Evolutionary conservation across 768 basidiomycete species (phyloP), one percentile per base, ranked within the genome.

Genomic region (Kwoniella botswanensis): DNA sequence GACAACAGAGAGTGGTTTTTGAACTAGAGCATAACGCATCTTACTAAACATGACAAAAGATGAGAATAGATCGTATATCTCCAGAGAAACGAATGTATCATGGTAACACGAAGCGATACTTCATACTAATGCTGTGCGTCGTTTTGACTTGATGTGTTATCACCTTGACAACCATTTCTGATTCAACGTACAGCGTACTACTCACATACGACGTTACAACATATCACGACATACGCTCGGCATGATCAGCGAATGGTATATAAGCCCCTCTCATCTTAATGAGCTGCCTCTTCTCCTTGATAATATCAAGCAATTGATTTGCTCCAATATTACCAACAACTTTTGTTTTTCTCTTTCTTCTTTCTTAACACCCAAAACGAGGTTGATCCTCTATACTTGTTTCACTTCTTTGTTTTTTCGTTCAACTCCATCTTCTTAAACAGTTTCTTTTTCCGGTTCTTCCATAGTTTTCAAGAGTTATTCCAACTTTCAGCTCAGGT

Each of bases 271-370:
- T 18, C 5, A 55, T 12, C 11, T 29, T 22, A 35, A 58, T 29
- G 9, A 5, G 12, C 17, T n/a, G 6, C 50, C 41, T 54, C 24
- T 54, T 54, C 63, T 21, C 52, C 52, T 9, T 9, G 35, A 35
- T 35, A 35, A 6, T 9, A 35, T 64, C 63, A 64, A 64, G 63
- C 63, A 54, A 64, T 64, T 64, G 63, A 64, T 50, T 64, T 64
- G 63, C 63, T 64, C 29, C 50, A 13, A 63, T 53, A 50, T 26
- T 17, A 21, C 15, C 22, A 22, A 13, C 9, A 17, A 17, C 60
- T 15, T 35, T 60, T 52, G 15, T 44, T 26, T 21, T 46, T 50
- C 50, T 26, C 24, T 64, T 41, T 64, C 17, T 13, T 6, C 44
- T 26, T 21, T 55, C 13, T 54, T 21, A 24, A 24, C 24, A 24